These are phyloP conservation scores for Phylloporus scabripes DNA, from an alignment of 768 basidiomycete genomes.

Conservation along the genomic window DNA sequence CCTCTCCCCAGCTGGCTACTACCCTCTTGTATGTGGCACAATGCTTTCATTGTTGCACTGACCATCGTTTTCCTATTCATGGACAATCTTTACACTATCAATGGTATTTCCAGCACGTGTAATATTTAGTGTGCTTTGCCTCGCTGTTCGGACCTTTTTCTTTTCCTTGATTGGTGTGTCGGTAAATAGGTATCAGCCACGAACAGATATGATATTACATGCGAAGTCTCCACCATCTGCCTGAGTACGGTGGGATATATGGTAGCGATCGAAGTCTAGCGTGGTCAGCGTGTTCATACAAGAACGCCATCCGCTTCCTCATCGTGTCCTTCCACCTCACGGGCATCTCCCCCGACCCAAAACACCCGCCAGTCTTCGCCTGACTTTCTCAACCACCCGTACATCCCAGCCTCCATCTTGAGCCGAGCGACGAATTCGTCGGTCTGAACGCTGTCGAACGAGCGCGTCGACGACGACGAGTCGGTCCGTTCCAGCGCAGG, in stretches of 20 bases:
- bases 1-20: neutral
- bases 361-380: slow-evolving; percentile 73
- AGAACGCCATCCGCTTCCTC: slow-evolving; percentile 31
- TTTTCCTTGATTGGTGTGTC: slow-evolving; percentile 10
- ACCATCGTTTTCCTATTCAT: slow-evolving; percentile 7
- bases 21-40: slow-evolving; percentile 6
- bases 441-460: slow-evolving; percentile 49
- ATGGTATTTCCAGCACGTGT: slow-evolving; percentile 23
- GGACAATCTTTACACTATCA: slow-evolving; percentile 23
- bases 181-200: slow-evolving; percentile 14
- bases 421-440: slow-evolving; percentile 44
- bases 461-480: slow-evolving; percentile 40
- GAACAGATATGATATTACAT: slow-evolving; percentile 18
- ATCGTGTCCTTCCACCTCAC: slow-evolving; percentile 18
- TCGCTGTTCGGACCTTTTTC: slow-evolving; percentile 16
- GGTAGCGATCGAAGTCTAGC: neutral
- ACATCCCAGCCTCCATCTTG: slow-evolving; percentile 58
- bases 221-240: slow-evolving; percentile 3
- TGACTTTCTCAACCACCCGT: slow-evolving; percentile 75
- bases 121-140: slow-evolving; percentile 20
- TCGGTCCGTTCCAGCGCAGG: slow-evolving; percentile 38
- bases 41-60: slow-evolving; percentile 16
- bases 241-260: neutral
- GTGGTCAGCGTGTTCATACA: slow-evolving; percentile 9
- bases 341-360: slow-evolving; percentile 66